Evolutionary conservation across 2,329 filamentous ascomycete species (phyloP).

Genomic region (Trichoderma sp.): DNA sequence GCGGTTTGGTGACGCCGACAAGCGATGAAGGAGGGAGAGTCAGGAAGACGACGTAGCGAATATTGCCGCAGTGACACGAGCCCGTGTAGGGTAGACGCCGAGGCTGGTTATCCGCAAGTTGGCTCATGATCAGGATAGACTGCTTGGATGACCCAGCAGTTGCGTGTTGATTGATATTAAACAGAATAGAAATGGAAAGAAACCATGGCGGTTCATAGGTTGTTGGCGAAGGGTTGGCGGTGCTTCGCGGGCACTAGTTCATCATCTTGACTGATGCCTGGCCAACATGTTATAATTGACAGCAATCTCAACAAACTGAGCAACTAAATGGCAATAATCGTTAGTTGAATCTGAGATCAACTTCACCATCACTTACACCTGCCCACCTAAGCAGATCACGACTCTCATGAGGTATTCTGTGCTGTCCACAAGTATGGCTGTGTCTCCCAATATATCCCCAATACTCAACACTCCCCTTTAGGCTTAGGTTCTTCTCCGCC

Average conservation of each 20-base stretch:
- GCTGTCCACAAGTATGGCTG: not conserved
- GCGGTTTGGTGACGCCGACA: slow-evolving; percentile 25
- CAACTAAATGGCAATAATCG: not conserved
- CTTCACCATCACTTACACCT: not conserved
- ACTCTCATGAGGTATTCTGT: not conserved
- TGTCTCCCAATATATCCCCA: no score
- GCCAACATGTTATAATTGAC: not conserved
- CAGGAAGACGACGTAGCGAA: slow-evolving; percentile 47
- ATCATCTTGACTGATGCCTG: not conserved
- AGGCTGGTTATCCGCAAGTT: not conserved
- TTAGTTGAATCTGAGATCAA: not conserved
- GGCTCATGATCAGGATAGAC: not conserved
- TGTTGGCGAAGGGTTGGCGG: not conserved
- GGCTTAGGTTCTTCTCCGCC: slow-evolving; percentile 14
- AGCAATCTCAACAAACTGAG: not conserved
- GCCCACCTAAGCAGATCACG: not conserved
- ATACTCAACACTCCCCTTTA: not conserved
- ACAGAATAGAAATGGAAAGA: no score
- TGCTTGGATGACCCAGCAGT: not conserved
- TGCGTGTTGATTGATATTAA: not conserved
- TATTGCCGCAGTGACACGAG: slow-evolving; percentile 50
- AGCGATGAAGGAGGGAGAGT: slow-evolving; percentile 40
- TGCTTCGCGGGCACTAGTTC: not conserved
- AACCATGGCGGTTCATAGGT: no score
- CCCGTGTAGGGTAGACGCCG: slow-evolving; percentile 35